Evolutionary conservation across 352 stramenopile genomes (phyloP), one percentile per base, ranked within the genome.

Genomic region (Globisporangium sylvaticum): DNA sequence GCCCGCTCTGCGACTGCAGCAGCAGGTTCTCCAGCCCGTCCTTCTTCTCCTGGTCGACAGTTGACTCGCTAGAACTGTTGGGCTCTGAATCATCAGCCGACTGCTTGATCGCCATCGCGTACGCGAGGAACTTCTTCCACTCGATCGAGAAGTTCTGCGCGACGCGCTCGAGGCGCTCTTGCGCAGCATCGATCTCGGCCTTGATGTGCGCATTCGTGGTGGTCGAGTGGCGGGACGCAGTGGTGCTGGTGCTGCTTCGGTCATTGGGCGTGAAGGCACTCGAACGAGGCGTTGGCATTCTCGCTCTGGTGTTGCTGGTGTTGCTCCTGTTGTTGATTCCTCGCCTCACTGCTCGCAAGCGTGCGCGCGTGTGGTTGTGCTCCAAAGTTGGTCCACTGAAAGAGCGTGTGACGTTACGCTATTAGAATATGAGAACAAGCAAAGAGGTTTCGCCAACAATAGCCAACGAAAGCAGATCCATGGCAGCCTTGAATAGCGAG

Each of bases 81-180:
- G 52, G 4, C 29, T 32, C 58, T 18, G 56, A 14, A 22, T 54
- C 62, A 7, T 58, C 58, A 7, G 65, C 15, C 31, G 58, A 34
- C 50, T 75, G 65, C 59, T 84, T 87, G 64, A 76, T 69, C 53
- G 79, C 68, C 75, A 88, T 82, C 10, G 77, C 79, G 60, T 79
- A 84, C 42, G 69, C 67, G 20, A 88, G 67, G 59, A 88, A 87
- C 9, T 78, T 66, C 52, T 85, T 86, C 81, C 81, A 89, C 65
- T 89, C 81, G 24, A 74, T 22, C 37, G 81, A 82, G 54, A 89
- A 89, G 69, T 85, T 78, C 74, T 85, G 71, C n/a, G 79, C 77
- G 10, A 71, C 73, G 3, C 54, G 64, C 12, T 77, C 64, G 6
- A 88, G 58, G 53, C 76, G 68, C 39, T 67, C 64, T 32, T 83